Base-by-base conservation (phyloP, 805 yeast species). In the Yarrowia bubula region DNA sequence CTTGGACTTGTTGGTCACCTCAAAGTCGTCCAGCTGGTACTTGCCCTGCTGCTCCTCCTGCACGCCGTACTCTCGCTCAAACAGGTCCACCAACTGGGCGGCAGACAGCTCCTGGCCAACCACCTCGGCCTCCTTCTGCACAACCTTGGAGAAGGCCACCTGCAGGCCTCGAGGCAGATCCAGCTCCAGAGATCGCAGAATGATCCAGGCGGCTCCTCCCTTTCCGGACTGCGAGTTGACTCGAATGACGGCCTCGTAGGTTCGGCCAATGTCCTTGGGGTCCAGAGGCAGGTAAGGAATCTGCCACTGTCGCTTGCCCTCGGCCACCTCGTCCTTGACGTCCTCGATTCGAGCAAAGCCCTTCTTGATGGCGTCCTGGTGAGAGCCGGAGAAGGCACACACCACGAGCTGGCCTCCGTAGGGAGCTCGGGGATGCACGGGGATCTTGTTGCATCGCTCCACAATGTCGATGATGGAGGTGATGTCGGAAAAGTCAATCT, bases 171-270 rank as follows among this genome's bases (percentile, higher is more conserved):
- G 84, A 46, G 96, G 96, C 70, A 90, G 81, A 74, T 89, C 96
- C 66, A 89, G 82, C 71, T 87, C 93, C 75, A 90, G 81, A 69
- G 84, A 83, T 69, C 90, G 82, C 73, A 89, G 80, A 72, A 89
- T 87, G 69, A 90, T 87, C 95, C 96, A 89, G 6, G 96, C 90
- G 10, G 93, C 88, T 69, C 96, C 96, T 71, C 96, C 96, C 77
- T 89, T 89, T 68, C 96, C 96, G 31, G 90, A 84, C 77, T 89
- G 96, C 11, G 95, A 89, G 77, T 89, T 89, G 74, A 89, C 95
- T 73, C 96, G 84, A 70, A 89, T 89, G 65, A 90, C 89, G n/a
- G 96, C 95, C 76, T 90, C 96, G 77, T 90, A 90, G n/a, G 88
- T 88, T 75, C 95, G 84, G 61, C 96, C 96, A 71, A 89, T 86